Base-by-base conservation (phyloP, 176 grass and related monocot species). In the Ensete ventricosum region DNA sequence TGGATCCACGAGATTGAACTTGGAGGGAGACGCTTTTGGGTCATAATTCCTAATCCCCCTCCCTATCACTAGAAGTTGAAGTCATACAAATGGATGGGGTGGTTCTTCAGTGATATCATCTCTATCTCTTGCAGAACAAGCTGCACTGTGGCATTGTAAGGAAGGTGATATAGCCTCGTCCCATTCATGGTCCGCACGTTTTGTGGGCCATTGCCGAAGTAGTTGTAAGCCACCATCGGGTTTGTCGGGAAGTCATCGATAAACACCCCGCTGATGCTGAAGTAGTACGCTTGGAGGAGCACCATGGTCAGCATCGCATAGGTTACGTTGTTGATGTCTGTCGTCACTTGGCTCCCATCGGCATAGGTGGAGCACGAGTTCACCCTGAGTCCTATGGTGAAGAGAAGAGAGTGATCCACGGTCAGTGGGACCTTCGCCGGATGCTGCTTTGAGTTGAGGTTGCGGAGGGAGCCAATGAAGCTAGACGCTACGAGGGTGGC, bases 81-180 rank as follows among this genome's bases (percentile, higher is more conserved):
- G 54, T 88, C 88, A 49, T 95, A 88, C 64, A 95, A 50, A 84
- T 95, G 88, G 54, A 95, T 69, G 5, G 91, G 91, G 57, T 95
- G 88, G 68, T 76, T 90, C 74, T 95, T 88, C 1, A 85, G 81
- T 49, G 87, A 86, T 78, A 95, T 78, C 57, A 88, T 85, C 52
- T 87, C 91, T 0, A 85, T 94, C 50, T 90, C 91, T 73, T 94
- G 91, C 22, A 94, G 78, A 21, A 94, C 20, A 8, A 94, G 58
- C 67, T 90, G 87, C 59, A 90, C 87, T 0, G 91, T 78, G 16
- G 82, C 70, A 21, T 94, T 94, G 57, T 93, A 93, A 9, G 84
- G 80, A 10, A 93, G 71, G 23, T 66, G 83, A 21, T 93, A 87
- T 17, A 93, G 76, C 82, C 77, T 87, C 23, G 87, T 94, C 64